Percentiles rank a stretch among this genome's conserved stretches.
These are phyloP conservation scores for Talaromyces sp. DNA, from an alignment of 2,329 filamentous ascomycete genomes.

Conservation along the genomic window DNA sequence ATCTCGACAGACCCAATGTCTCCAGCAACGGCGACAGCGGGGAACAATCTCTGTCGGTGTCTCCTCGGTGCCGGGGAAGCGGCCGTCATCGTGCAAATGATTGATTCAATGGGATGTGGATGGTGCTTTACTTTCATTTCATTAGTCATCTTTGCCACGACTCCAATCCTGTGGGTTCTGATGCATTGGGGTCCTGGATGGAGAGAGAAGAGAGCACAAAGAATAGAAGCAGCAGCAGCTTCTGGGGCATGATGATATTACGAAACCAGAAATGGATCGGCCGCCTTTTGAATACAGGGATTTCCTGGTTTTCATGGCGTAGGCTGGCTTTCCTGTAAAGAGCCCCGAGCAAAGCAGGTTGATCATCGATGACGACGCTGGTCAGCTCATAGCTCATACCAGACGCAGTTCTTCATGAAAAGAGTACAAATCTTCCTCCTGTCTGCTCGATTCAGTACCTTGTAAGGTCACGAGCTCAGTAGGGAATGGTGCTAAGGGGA, in stretches of 20 bases:
- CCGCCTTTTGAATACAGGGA: too few species aligned
- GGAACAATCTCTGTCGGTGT: constrained; percentile 42
- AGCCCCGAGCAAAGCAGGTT: too few species aligned
- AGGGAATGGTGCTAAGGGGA: too few species aligned
- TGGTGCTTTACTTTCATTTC: constrained; percentile 39
- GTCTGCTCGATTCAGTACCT: too few species aligned
- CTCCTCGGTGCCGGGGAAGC: constrained; percentile 40
- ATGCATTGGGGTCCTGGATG: constrained; percentile 39
- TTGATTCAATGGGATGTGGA: constrained; percentile 25
- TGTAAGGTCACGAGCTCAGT: too few species aligned
- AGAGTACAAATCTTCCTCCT: too few species aligned
- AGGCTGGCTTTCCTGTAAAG: too few species aligned
- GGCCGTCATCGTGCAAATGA: constrained; percentile 40
- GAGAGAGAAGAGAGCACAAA: constrained; percentile 17
- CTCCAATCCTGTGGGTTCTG: constrained; percentile 39
- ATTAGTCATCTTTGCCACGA: constrained; percentile 32
- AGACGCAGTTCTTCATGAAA: too few species aligned
- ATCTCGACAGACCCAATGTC: constrained; percentile 13
- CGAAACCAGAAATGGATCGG: too few species aligned
- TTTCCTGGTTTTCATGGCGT: too few species aligned
- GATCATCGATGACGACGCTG: too few species aligned
- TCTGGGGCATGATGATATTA: neutral
- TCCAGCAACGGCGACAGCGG: constrained; percentile 39
- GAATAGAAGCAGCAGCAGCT: neutral
- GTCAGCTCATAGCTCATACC: too few species aligned